Base-by-base conservation (phyloP, 2,329 filamentous ascomycete genomes). In the Pestalotiopsis sp. region DNA sequence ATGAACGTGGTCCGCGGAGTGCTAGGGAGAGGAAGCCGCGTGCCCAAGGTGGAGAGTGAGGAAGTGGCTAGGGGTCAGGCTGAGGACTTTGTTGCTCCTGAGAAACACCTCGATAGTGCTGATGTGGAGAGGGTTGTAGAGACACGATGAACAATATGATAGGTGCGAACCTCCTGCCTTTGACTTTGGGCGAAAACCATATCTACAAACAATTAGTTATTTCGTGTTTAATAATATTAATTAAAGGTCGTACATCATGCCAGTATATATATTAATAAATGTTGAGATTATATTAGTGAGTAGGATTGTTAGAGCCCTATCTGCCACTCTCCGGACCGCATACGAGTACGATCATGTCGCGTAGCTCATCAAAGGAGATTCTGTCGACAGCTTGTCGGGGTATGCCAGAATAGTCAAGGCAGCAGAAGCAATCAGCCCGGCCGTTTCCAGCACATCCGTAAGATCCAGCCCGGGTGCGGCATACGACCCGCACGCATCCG, bases 361-460 rank as follows among this genome's bases (percentile, higher is more conserved):
- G 45, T 69, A 69, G 20, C 62, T 17, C 67, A 66, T 67, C 27
- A 69, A 52, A 2, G n/a, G 1, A 3, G 67, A 58, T 41, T 69
- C 67, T 2, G 27, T 41, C 14, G 52, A 25, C 4, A 38, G n/a
- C 57, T 69, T 66, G 7, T 69, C 67, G 23, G 64, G 64, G 9
- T 65, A 66, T 5, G 57, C 45, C 20, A 69, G 67, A 1, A 69
- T n/a, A 9, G 56, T 4, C 7, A 41, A 56, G 6, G 38, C 13
- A 4, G 63, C 67, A 17, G 62, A 27, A n/a, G 63, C 63, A 36
- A 69, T 69, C 6, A 69, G 25, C 12, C 25, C 67, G 5, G n/a
- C 49, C 7, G 68, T 69, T 6, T 36, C 64, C 56, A 69, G 13
- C 17, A 63, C 64, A 20, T 69, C 68, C 2, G 39, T 64, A 25